Evolutionary conservation across 768 basidiomycete genomes (phyloP), one percentile per base, ranked within the genome.

Genomic region (Tulasnella sp.): DNA sequence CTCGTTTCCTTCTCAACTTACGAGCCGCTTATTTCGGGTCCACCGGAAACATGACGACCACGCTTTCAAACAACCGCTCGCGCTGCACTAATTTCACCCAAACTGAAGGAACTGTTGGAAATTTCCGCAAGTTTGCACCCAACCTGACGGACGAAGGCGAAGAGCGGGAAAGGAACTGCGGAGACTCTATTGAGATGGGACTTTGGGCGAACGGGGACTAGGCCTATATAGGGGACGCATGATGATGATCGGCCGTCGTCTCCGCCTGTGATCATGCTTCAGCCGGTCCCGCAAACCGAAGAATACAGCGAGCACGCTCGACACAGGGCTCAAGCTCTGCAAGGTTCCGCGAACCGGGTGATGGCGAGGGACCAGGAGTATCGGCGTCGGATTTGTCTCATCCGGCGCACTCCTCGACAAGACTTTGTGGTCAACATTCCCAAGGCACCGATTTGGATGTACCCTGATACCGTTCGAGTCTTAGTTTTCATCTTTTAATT

Each of bases 211-310:
- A 40, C 8, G 29, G 52, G 29, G 31, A 38, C 31, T 39, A n/a
- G 25, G n/a, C n/a, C n/a, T n/a, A n/a, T n/a, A n/a, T n/a, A n/a
- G n/a, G n/a, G n/a, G n/a, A n/a, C n/a, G n/a, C n/a, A n/a, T n/a
- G n/a, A n/a, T n/a, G 25, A n/a, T n/a, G n/a, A n/a, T n/a, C n/a
- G n/a, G n/a, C n/a, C n/a, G n/a, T n/a, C 87, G 22, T 89, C 95
- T 1, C 86, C 96, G 42, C 2, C 42, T 64, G 91, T 94, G 79
- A 90, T 97, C 25, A 97, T 94, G 84, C 88, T n/a, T n/a, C 14
- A 95, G 95, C 31, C 92, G 91, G 78, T 86, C 97, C 29, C 95
- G 96, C 8, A n/a, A n/a, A n/a, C 95, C 96, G 15, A 87, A 97
- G 54, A 87, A 86, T 25, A 85, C 90, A 73, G 39, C 90, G 92